phyloP scores from a whole-genome alignment of 768 basidiomycete species.

The Podaxis sp. region DNA sequence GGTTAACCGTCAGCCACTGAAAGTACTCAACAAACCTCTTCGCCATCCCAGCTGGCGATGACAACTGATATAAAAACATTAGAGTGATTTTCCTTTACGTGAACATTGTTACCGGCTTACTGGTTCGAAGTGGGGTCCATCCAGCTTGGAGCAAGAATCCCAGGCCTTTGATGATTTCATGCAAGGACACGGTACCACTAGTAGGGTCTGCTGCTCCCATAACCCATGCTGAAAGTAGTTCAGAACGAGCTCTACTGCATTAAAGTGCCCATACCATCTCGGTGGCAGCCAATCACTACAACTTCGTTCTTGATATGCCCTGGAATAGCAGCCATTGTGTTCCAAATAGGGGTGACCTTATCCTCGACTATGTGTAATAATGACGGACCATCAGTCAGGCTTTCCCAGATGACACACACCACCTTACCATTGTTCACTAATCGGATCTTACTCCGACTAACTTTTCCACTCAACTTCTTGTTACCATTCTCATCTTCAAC shows the following conservation, averaged over 20 bases:
- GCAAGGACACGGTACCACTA: slow-evolving; percentile 77
- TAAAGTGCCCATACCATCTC: slow-evolving; percentile 62
- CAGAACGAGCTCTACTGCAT: slow-evolving; percentile 2
- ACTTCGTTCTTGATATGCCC: slow-evolving; percentile 84
- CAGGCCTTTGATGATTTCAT: slow-evolving; percentile 76
- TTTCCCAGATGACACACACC: background rate
- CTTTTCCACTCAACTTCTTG: slow-evolving; percentile 43
- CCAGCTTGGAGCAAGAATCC: slow-evolving; percentile 66
- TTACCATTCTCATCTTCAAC: slow-evolving; percentile 26
- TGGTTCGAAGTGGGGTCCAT: slow-evolving; percentile 81
- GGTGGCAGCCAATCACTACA: slow-evolving; percentile 84
- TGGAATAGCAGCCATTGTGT: slow-evolving; percentile 79
- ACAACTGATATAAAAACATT: slow-evolving; percentile 38
- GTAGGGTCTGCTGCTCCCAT: slow-evolving; percentile 79
- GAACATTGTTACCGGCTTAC: slow-evolving; percentile 17
- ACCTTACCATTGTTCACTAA: slow-evolving; percentile 55
- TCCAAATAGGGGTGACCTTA: slow-evolving; percentile 87
- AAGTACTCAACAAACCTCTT: slow-evolving; percentile 57
- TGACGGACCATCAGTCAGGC: background rate
- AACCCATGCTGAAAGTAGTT: slow-evolving; percentile 55
- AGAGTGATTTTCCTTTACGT: background rate
- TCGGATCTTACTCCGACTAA: slow-evolving; percentile 48
- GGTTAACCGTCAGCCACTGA: background rate
- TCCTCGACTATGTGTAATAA: slow-evolving; percentile 53
- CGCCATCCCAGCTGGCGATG: slow-evolving; percentile 76